Evolutionary conservation across 208 protist species (phyloP).

Genomic region (Trypanosoma platydactyli): DNA sequence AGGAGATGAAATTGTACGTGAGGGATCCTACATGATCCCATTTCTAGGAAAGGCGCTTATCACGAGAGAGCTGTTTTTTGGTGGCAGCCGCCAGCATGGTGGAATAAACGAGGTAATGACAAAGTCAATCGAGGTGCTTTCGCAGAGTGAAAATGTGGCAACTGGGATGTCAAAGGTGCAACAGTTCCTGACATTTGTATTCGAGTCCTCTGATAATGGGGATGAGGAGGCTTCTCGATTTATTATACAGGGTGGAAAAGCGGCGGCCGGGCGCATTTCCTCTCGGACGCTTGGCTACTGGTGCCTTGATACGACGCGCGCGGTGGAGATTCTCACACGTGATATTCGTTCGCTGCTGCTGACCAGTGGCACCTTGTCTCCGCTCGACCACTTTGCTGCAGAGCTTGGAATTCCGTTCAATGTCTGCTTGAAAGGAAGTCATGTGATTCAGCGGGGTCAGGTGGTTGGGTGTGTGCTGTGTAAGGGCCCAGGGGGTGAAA

Average conservation of each 20-base stretch:
- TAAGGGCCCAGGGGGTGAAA: constrained; percentile 64
- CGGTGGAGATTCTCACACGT: constrained; percentile 67
- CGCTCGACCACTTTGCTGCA: constrained; percentile 91
- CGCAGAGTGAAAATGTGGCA: constrained; percentile 59
- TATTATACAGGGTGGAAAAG: constrained; percentile 46
- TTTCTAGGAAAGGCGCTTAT: constrained; percentile 79
- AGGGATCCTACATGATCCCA: constrained; percentile 55
- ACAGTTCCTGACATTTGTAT: constrained; percentile 72
- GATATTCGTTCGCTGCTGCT: constrained; percentile 80
- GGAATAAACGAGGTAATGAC: constrained; percentile 65
- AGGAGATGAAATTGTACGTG: constrained; percentile 54
- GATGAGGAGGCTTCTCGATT: constrained; percentile 54
- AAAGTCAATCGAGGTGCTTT: constrained; percentile 61
- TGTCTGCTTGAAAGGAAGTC: constrained; percentile 80
- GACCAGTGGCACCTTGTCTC: constrained; percentile 96
- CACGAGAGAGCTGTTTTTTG: constrained; percentile 62
- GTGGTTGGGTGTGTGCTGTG: constrained; percentile 67
- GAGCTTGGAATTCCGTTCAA: constrained; percentile 90
- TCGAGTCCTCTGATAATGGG: constrained; percentile 31
- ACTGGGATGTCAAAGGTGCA: constrained; percentile 66
- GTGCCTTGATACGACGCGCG: constrained; percentile 86
- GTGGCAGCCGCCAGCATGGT: constrained; percentile 20
- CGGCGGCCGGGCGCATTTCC: not conserved
- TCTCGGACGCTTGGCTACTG: constrained; percentile 86
- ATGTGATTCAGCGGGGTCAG: constrained; percentile 90